Percentiles rank a stretch among this genome's conserved stretches.
These are phyloP conservation scores for Bipolaris gigantea DNA, from an alignment of 2,329 filamentous ascomycete genomes.

Conservation along the genomic window DNA sequence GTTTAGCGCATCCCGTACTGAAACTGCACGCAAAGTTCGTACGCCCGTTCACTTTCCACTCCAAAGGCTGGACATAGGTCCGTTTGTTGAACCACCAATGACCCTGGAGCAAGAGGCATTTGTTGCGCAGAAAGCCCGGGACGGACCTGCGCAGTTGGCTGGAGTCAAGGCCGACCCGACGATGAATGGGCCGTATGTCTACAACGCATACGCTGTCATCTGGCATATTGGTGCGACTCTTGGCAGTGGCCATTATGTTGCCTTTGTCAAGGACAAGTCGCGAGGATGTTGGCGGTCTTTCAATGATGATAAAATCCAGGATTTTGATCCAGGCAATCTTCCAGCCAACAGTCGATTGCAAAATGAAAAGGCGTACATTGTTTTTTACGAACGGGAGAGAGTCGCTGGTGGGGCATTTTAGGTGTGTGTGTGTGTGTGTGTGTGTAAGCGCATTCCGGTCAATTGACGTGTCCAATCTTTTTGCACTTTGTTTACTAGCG, in stretches of 20 bases:
- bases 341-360: conserved; percentile 56
- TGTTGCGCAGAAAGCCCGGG: conserved; percentile 29
- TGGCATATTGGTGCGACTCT: conserved; percentile 71
- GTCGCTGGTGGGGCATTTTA: conserved; percentile 38
- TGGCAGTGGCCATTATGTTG: conserved; percentile 78
- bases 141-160: conserved; percentile 33
- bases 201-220: conserved; percentile 85
- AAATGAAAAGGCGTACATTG: conserved; percentile 66
- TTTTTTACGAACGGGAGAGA: conserved; percentile 60
- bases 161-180: conserved; percentile 45
- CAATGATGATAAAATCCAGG: conserved; percentile 57
- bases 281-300: conserved; percentile 63
- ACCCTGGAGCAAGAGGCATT: conserved; percentile 44
- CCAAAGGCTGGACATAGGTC: conserved; percentile 65
- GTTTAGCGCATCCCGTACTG: conserved; percentile 61
- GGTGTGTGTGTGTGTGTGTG: neutral
- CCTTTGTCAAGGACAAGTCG: conserved; percentile 57
- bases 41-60: conserved; percentile 77
- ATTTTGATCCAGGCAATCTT: conserved; percentile 60
- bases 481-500: neutral
- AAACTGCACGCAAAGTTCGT: conserved; percentile 67
- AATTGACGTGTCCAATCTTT: neutral
- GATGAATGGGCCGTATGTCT: conserved; percentile 65
- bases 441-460: neutral
- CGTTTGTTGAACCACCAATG: conserved; percentile 59